A percentile compares a stretch with the other conserved stretches of the same genome.
Conservation (phyloP, 2,329 filamentous ascomycete species). For the Fusarium devonianum region DNA sequence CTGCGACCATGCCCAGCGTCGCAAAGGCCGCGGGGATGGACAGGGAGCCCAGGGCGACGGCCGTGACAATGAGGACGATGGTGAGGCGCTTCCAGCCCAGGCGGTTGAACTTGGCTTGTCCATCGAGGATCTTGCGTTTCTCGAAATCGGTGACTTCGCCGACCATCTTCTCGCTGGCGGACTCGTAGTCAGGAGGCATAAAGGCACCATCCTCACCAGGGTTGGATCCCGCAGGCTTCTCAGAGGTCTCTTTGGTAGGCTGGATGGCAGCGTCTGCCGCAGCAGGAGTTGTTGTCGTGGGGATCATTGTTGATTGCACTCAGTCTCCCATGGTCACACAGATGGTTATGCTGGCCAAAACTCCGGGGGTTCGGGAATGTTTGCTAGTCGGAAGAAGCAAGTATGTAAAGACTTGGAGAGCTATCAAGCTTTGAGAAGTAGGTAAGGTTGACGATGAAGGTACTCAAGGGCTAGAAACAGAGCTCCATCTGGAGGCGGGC, state of each 20-base stretch:
- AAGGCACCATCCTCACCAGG: slow-evolving; percentile 18
- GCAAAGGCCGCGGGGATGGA: slow-evolving; percentile 38
- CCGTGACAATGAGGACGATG: slow-evolving; percentile 38
- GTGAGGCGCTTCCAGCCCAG: slow-evolving; percentile 39
- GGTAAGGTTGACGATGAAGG: no score
- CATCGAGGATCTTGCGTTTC: slow-evolving; percentile 36
- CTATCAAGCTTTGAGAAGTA: no score
- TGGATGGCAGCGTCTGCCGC: slow-evolving; percentile 27
- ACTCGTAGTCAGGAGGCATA: slow-evolving; percentile 16
- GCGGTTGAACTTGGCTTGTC: slow-evolving; percentile 35
- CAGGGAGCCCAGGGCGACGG: slow-evolving; percentile 36
- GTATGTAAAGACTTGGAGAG: background rate
- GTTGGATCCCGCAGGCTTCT: slow-evolving; percentile 5
- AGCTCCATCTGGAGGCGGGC: slow-evolving; percentile 5
- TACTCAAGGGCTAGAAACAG: background rate
- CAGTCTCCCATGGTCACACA: slow-evolving; percentile 36
- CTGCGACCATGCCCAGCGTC: slow-evolving; percentile 43
- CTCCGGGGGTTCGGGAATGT: slow-evolving; percentile 3
- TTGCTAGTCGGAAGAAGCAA: background rate
- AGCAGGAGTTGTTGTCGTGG: slow-evolving; percentile 20
- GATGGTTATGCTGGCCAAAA: slow-evolving; percentile 14
- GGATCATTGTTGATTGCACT: slow-evolving; percentile 23
- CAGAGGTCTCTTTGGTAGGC: slow-evolving; percentile 11
- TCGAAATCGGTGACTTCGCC: slow-evolving; percentile 38
- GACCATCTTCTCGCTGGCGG: slow-evolving; percentile 34